phyloP scores from a whole-genome alignment of 1,284 basidiomycete species.

The Peniophora sp. region DNA sequence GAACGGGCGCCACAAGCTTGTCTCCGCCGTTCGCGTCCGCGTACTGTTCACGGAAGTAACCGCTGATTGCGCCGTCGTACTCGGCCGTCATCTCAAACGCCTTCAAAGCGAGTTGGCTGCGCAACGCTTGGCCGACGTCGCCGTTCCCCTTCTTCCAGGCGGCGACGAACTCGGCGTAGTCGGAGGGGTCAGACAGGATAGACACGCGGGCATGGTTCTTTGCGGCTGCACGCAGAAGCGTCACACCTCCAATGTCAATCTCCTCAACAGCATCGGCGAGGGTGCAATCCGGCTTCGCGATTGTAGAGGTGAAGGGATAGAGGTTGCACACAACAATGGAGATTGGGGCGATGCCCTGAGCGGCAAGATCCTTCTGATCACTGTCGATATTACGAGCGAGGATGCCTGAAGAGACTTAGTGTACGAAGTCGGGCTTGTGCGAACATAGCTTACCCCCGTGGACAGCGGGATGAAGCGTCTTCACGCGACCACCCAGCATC shows the following conservation, averaged over 20 bases:
- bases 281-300: conserved; percentile 83
- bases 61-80: conserved; percentile 94
- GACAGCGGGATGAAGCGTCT: conserved; percentile 98
- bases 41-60: conserved; percentile 96
- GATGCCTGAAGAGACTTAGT: conserved; percentile 51
- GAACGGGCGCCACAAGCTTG: conserved; percentile 61
- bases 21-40: conserved; percentile 64
- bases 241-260: conserved; percentile 98
- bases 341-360: conserved; percentile 84
- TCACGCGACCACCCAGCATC: conserved; percentile 97
- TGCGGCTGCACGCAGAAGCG: conserved; percentile 93
- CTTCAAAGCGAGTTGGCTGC: conserved; percentile 87
- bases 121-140: conserved; percentile 63
- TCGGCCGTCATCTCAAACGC: conserved; percentile 95
- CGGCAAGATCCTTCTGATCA: conserved; percentile 76
- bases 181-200: conserved; percentile 89
- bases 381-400: conserved; percentile 83
- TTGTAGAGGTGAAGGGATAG: conserved; percentile 94
- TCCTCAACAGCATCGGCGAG: conserved; percentile 94
- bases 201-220: conserved; percentile 97
- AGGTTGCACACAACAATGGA: conserved; percentile 98
- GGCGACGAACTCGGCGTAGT: conserved; percentile 81
- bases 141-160: conserved; percentile 66
- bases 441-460: conserved; percentile 73
- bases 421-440: not conserved